Evolutionary conservation across 2,329 filamentous ascomycete genomes (phyloP).

Genomic region (Calonectria pseudoturangicola): DNA sequence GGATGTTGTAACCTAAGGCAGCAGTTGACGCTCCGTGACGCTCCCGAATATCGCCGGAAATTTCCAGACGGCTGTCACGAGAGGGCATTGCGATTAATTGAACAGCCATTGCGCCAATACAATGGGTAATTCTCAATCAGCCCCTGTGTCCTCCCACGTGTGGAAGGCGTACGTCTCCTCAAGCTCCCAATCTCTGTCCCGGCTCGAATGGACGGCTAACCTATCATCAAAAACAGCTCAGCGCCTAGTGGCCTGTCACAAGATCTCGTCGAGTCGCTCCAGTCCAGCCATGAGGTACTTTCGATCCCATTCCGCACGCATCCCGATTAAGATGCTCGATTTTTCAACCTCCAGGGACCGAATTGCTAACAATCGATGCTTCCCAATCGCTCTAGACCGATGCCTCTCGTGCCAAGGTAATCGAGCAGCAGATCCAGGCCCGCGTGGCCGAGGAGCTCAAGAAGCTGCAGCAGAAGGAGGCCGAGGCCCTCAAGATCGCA

Average conservation of each 20-base stretch:
- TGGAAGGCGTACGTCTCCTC: constrained; percentile 73
- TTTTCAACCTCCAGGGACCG: background rate
- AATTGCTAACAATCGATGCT: constrained; percentile 41
- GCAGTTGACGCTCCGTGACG: constrained; percentile 55
- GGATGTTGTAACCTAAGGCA: constrained; percentile 58
- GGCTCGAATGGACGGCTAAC: constrained; percentile 47
- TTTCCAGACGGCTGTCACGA: constrained; percentile 58
- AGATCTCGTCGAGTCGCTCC: constrained; percentile 87
- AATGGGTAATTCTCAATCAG: constrained; percentile 76
- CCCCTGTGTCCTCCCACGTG: constrained; percentile 66
- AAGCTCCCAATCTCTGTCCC: constrained; percentile 1
- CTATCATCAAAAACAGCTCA: constrained; percentile 58
- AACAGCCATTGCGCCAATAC: constrained; percentile 63
- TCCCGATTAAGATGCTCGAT: background rate
- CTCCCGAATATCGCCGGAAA: constrained; percentile 61
- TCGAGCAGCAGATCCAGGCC: constrained; percentile 91
- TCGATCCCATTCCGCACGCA: background rate
- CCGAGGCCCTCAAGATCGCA: constrained; percentile 80
- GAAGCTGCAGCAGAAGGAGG: constrained; percentile 83
- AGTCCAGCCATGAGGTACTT: constrained; percentile 88
- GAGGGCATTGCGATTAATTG: constrained; percentile 54
- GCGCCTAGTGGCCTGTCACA: constrained; percentile 80
- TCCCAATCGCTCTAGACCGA: constrained; percentile 80
- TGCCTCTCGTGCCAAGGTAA: constrained; percentile 85
- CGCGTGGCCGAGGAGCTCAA: constrained; percentile 91